Conservation (phyloP, 202 grass and related monocot genomes). For the Alloteropsis angusta region DNA sequence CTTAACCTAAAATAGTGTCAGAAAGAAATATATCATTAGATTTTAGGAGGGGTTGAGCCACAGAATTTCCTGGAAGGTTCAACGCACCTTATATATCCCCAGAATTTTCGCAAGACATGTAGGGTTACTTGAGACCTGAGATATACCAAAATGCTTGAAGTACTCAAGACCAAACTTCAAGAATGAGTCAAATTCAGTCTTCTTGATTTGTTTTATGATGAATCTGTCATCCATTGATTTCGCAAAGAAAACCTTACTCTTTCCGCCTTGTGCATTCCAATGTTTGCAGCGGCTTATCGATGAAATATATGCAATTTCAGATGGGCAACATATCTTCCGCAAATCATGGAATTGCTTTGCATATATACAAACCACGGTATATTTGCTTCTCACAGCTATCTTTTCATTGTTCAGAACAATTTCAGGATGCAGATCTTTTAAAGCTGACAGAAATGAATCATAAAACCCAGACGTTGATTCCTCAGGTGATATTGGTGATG, state of each 20-base stretch:
- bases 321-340: conserved; percentile 78
- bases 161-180: conserved; percentile 83
- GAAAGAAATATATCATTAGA: conserved; percentile 30
- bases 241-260: conserved; percentile 77
- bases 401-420: conserved; percentile 48
- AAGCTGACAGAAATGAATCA: conserved; percentile 52
- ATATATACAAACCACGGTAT: conserved; percentile 75
- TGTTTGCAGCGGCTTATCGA: conserved; percentile 81
- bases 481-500: conserved; percentile 33
- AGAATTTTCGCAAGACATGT: conserved; percentile 90
- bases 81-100: conserved; percentile 82
- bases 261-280: conserved; percentile 86
- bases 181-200: conserved; percentile 87
- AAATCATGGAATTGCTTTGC: conserved; percentile 80
- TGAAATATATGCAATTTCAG: conserved; percentile 77
- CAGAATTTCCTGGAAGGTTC: conserved; percentile 2
- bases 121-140: conserved; percentile 50
- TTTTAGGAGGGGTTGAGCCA: conserved; percentile 2
- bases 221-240: conserved; percentile 90
- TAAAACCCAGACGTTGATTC: conserved; percentile 49
- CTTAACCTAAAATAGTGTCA: conserved; percentile 49
- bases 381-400: conserved; percentile 64
- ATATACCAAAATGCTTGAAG: conserved; percentile 69
- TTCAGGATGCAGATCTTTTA: conserved; percentile 71
- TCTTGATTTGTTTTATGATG: conserved; percentile 94